A percentile compares a stretch with the other conserved stretches of the same genome.
Conservation (phyloP, 345 rosid species). For the Schrenkiella parvula region DNA sequence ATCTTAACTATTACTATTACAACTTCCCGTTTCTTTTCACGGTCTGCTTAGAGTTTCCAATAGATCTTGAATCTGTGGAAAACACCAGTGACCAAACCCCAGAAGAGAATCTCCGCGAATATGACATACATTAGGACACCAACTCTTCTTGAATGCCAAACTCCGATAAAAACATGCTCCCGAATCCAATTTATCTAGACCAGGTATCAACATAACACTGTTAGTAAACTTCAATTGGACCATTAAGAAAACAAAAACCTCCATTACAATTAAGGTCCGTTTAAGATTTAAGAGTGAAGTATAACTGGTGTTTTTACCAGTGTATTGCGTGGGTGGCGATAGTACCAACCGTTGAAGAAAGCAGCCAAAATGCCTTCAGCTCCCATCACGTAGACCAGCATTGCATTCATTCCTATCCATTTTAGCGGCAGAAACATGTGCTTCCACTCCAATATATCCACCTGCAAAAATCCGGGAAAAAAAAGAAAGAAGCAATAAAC, state of each 20-base stretch:
- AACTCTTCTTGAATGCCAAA: constrained; percentile 59
- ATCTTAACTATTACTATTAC: not conserved
- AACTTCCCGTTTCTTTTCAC: not conserved
- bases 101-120: constrained; percentile 72
- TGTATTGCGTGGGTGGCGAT: constrained; percentile 55
- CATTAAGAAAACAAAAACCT: not conserved
- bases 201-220: not conserved
- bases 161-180: constrained; percentile 55
- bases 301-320: constrained; percentile 43
- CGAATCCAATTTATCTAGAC: constrained; percentile 60
- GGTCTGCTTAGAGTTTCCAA: constrained; percentile 64
- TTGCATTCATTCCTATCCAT: constrained; percentile 96
- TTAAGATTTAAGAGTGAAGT: not conserved
- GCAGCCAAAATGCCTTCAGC: constrained; percentile 88
- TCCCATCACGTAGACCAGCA: constrained; percentile 95
- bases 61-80: constrained; percentile 48
- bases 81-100: constrained; percentile 60
- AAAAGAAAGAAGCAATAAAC: not conserved
- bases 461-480: constrained; percentile 37
- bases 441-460: constrained; percentile 52
- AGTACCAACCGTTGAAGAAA: constrained; percentile 89
- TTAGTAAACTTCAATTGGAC: not conserved
- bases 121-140: constrained; percentile 66
- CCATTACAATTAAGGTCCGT: not conserved
- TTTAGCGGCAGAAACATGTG: constrained; percentile 52